These are phyloP conservation scores for Acacia confusa DNA, from an alignment of 306 rosid genomes.

Conservation along the genomic window DNA sequence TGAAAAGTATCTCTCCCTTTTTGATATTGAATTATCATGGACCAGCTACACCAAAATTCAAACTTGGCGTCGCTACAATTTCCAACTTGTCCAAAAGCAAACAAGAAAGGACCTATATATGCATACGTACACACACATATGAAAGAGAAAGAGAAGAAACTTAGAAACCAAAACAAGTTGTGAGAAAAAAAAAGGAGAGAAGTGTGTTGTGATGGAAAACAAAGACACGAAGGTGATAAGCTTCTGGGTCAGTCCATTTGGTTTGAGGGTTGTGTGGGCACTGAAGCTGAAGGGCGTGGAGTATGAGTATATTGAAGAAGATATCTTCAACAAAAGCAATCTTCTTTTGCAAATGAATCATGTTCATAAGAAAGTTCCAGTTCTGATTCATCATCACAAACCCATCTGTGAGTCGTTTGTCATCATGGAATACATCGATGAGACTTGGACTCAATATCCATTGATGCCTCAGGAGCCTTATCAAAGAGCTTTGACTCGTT, in stretches of 20 bases:
- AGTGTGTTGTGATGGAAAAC: not conserved
- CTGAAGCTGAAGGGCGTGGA: not conserved
- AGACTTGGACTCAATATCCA: not conserved
- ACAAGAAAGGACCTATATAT: not conserved
- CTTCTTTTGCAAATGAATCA: too few relatives aligned
- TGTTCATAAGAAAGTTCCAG: too few relatives aligned
- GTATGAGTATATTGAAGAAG: too few relatives aligned
- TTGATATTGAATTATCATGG: too few relatives aligned
- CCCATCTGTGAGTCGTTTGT: not conserved
- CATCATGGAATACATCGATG: not conserved
- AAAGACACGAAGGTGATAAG: not conserved
- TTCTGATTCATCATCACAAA: too few relatives aligned
- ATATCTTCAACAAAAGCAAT: too few relatives aligned
- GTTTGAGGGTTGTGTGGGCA: not conserved
- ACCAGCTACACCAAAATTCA: too few relatives aligned
- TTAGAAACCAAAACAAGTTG: not conserved
- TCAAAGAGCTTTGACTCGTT: not conserved
- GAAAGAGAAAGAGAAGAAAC: not conserved
- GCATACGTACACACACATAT: not conserved
- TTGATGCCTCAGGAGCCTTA: not conserved
- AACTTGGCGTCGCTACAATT: too few relatives aligned
- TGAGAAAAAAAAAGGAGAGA: not conserved
- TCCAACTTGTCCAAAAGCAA: not conserved
- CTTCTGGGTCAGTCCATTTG: not conserved
- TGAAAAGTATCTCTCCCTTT: too few relatives aligned